These are phyloP conservation scores for Pichia paraexigua DNA, from an alignment of 805 yeast genomes.

Conservation along the genomic window DNA sequence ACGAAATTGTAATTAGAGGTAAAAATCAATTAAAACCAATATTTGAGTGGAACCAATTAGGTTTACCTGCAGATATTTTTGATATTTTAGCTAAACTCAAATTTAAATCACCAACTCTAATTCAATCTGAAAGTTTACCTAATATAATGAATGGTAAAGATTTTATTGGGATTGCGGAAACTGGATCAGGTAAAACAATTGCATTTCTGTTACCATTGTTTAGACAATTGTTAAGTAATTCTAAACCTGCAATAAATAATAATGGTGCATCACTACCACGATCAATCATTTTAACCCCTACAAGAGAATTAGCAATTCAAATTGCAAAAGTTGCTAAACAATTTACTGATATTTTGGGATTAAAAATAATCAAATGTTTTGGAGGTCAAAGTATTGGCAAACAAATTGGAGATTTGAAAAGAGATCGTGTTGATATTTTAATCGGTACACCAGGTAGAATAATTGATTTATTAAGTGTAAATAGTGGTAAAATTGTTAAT, in stretches of 20 bases:
- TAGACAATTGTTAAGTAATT: slow-evolving; percentile 73
- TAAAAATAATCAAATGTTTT: slow-evolving; percentile 70
- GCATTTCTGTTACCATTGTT: slow-evolving; percentile 80
- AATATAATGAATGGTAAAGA: slow-evolving; percentile 86
- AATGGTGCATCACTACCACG: slow-evolving; percentile 61
- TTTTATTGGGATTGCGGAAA: slow-evolving; percentile 88
- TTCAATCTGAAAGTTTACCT: slow-evolving; percentile 88
- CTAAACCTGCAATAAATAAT: neutral
- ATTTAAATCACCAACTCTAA: slow-evolving; percentile 68
- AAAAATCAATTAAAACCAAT: slow-evolving; percentile 51
- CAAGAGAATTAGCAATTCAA: slow-evolving; percentile 86
- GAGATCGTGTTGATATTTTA: slow-evolving; percentile 61
- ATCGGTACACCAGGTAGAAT: slow-evolving; percentile 95
- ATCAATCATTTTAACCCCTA: slow-evolving; percentile 79
- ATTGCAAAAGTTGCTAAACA: slow-evolving; percentile 58
- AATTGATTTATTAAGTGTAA: slow-evolving; percentile 80
- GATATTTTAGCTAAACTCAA: slow-evolving; percentile 42
- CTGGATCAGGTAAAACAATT: slow-evolving; percentile 94
- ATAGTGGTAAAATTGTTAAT: slow-evolving; percentile 67
- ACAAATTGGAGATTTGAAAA: slow-evolving; percentile 73
- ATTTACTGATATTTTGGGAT: slow-evolving; percentile 43
- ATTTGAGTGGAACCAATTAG: slow-evolving; percentile 71
- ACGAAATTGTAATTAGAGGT: slow-evolving; percentile 65
- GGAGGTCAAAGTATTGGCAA: slow-evolving; percentile 82
- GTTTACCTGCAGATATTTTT: slow-evolving; percentile 55